Conservation (phyloP, 768 basidiomycete genomes). For the Imleria badia region DNA sequence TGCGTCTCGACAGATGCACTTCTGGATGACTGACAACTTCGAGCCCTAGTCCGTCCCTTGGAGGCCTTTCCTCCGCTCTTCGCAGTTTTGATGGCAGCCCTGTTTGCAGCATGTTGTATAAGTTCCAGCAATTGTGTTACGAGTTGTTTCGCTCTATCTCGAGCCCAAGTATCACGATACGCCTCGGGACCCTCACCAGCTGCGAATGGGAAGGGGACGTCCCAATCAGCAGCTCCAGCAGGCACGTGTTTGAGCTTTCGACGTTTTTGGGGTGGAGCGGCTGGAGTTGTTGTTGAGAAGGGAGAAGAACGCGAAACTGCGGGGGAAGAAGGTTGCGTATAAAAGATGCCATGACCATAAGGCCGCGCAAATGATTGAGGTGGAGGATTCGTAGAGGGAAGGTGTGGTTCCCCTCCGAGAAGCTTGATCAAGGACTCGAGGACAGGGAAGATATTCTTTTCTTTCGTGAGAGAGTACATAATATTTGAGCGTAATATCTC, state of each 20-base stretch:
- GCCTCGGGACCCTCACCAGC: slow-evolving; percentile 66
- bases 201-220: slow-evolving; percentile 76
- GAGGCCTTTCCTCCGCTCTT: slow-evolving; percentile 5
- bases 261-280: slow-evolving; percentile 46
- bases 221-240: slow-evolving; percentile 81
- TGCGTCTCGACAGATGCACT: slow-evolving; percentile 19
- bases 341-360: slow-evolving; percentile 13
- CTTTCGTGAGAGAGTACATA: slow-evolving; percentile 54
- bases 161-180: slow-evolving; percentile 67
- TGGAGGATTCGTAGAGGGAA: slow-evolving; percentile 1
- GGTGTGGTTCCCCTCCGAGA: slow-evolving; percentile 39
- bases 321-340: background rate
- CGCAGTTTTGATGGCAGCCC: slow-evolving; percentile 53
- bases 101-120: slow-evolving; percentile 58
- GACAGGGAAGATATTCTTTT: slow-evolving; percentile 67
- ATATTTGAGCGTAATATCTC: slow-evolving; percentile 55
- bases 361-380: slow-evolving; percentile 20
- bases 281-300: background rate
- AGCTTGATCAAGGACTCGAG: slow-evolving; percentile 61
- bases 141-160: slow-evolving; percentile 59
- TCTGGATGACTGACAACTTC: slow-evolving; percentile 34
- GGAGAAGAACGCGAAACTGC: background rate
- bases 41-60: slow-evolving; percentile 32
- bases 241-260: slow-evolving; percentile 67
- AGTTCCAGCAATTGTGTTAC: slow-evolving; percentile 59